These are phyloP conservation scores for Orbilia javanica DNA, from an alignment of 2,329 filamentous ascomycete genomes.

Conservation along the genomic window DNA sequence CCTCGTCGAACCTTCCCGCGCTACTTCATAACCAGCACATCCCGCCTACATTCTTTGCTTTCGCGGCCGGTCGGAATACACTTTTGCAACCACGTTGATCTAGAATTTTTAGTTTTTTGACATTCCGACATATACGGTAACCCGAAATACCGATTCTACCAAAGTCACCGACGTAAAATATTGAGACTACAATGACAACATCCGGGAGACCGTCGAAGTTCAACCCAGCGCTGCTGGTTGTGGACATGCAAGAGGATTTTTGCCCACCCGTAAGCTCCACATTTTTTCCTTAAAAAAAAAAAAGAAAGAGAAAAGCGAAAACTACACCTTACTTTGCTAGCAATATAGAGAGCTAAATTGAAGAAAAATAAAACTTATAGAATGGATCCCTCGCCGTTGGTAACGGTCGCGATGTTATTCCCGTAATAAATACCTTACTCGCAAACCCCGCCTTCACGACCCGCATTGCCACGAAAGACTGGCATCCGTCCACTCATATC, in stretches of 20 bases:
- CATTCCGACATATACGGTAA: background rate
- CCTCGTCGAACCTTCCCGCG: conserved; percentile 21
- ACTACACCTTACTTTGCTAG: background rate
- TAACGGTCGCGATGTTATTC: conserved; percentile 77
- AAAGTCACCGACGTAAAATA: background rate
- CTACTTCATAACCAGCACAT: conserved; percentile 32
- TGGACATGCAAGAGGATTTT: conserved; percentile 92
- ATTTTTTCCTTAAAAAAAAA: too few relatives aligned
- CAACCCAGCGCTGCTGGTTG: conserved; percentile 76
- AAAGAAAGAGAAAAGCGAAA: too few relatives aligned
- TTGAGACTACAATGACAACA: conserved; percentile 28
- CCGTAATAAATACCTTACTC: conserved; percentile 81
- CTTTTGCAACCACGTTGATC: conserved; percentile 1
- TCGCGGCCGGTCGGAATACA: conserved; percentile 18
- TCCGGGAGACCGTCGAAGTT: conserved; percentile 62
- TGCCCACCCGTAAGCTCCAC: conserved; percentile 57
- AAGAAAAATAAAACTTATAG: conserved; percentile 66
- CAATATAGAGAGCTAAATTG: conserved; percentile 3
- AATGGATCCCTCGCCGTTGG: conserved; percentile 86
- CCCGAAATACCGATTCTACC: background rate
- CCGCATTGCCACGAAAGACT: conserved; percentile 91
- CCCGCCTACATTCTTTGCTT: conserved; percentile 1
- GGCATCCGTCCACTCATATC: conserved; percentile 83
- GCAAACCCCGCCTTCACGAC: conserved; percentile 74
- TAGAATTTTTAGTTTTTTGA: too few relatives aligned